Evolutionary conservation across 1,284 basidiomycete genomes (phyloP).

Genomic region (Ganoderma boninense): DNA sequence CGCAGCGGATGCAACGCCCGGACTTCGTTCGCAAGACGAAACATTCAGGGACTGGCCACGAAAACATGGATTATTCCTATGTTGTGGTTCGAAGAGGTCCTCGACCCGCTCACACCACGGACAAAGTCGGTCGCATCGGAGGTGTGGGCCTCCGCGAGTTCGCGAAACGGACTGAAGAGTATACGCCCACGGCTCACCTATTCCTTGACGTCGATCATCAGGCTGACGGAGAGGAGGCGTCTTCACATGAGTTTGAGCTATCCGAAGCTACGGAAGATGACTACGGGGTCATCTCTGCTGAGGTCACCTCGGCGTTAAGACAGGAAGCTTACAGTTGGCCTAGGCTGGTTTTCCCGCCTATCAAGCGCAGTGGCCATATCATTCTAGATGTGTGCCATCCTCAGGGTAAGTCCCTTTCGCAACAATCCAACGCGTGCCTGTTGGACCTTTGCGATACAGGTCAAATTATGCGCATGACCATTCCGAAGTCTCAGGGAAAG

Average conservation of each 20-base stretch:
- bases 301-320: slow-evolving; percentile 58
- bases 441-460: slow-evolving; percentile 55
- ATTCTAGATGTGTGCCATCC: slow-evolving; percentile 90
- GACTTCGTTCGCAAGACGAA: slow-evolving; percentile 88
- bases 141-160: slow-evolving; percentile 56
- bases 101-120: slow-evolving; percentile 58
- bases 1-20: slow-evolving; percentile 88
- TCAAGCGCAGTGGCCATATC: slow-evolving; percentile 94
- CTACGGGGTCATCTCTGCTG: slow-evolving; percentile 8
- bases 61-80: slow-evolving; percentile 91
- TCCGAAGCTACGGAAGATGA: neutral
- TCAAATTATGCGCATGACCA: slow-evolving; percentile 89
- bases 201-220: slow-evolving; percentile 50
- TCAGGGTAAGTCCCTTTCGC: slow-evolving; percentile 62
- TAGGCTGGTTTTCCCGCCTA: slow-evolving; percentile 87
- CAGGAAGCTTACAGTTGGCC: slow-evolving; percentile 88
- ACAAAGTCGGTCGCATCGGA: slow-evolving; percentile 71
- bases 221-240: neutral
- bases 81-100: slow-evolving; percentile 86
- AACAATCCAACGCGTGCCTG: neutral
- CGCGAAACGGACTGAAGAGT: slow-evolving; percentile 47
- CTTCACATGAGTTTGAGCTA: neutral
- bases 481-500: slow-evolving; percentile 93
- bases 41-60: slow-evolving; percentile 84
- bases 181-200: slow-evolving; percentile 50